Evolutionary conservation across 495 filamentous ascomycete genomes (phyloP).

Genomic region (Rusavskia elegans): DNA sequence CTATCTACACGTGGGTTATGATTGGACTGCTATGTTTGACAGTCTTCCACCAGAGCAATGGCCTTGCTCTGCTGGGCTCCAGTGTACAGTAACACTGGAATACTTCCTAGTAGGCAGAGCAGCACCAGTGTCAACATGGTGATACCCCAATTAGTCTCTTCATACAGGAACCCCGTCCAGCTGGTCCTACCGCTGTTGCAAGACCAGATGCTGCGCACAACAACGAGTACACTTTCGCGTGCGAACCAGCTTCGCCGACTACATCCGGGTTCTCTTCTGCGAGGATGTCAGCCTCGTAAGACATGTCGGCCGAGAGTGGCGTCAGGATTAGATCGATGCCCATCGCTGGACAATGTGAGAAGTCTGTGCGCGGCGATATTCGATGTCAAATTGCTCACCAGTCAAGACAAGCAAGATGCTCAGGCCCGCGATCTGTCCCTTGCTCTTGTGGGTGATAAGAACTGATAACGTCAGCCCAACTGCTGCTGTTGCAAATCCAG

Average conservation of each 20-base stretch:
- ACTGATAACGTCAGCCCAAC: constrained; percentile 40
- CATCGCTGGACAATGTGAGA: too few relatives aligned
- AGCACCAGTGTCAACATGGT: not conserved
- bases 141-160: not conserved
- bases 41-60: too few relatives aligned
- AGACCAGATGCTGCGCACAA: not conserved
- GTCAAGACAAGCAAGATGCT: too few relatives aligned
- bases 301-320: not conserved
- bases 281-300: not conserved
- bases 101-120: not conserved
- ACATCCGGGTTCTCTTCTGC: not conserved
- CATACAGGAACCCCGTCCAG: not conserved
- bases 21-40: too few relatives aligned
- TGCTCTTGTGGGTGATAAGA: too few relatives aligned
- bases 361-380: too few relatives aligned
- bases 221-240: constrained; percentile 1
- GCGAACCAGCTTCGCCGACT: not conserved
- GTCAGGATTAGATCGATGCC: constrained; percentile 1
- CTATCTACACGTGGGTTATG: too few relatives aligned
- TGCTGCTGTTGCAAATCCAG: constrained; percentile 37
- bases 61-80: too few relatives aligned
- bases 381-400: too few relatives aligned
- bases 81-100: too few relatives aligned
- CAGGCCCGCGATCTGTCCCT: too few relatives aligned
- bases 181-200: not conserved